Base-by-base conservation (phyloP, 1,284 basidiomycete genomes). In the Porodaedalea pini region DNA sequence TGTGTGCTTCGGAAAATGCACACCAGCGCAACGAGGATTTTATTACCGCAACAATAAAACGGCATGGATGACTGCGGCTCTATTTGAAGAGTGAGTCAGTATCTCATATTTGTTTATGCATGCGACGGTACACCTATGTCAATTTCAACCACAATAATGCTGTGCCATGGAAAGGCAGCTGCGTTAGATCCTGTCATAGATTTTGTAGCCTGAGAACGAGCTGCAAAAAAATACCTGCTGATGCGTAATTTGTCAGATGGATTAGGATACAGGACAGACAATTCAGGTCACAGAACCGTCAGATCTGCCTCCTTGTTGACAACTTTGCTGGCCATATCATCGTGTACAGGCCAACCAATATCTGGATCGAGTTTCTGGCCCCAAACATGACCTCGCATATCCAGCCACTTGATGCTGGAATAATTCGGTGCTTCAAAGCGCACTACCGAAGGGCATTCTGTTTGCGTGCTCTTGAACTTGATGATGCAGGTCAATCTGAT, bases 11-110 rank as follows among this genome's bases (percentile, higher is more conserved):
- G 8, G 7, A 3, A 47, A 47, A 62, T 61, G 8, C 60, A 60
- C 15, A 59, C 61, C 34, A 51, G 58, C 19, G 64, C 64, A 25
- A 32, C 56, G 44, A 2, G 67, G 68, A 1, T 69, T 72, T 60
- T 66, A 72, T 64, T 75, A 76, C 58, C 61, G 59, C 0, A 65
- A 65, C 60, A 75, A 75, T 58, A 67, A 65, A 50, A 71, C 60
- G 48, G 69, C 69, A 2, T 73, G 69, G 71, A 73, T 73, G 70
- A 73, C 63, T 25, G 49, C 60, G 2, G 62, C 50, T 3, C 34
- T 72, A 4, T 75, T 70, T 62, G 63, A 72, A 52, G 67, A 72
- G 69, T 73, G 48, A 53, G 68, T 65, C 4, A 29, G 44, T 10
- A n/a, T n/a, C n/a, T n/a, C n/a, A n/a, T n/a, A n/a, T n/a, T n/a